Base-by-base conservation (phyloP, 495 filamentous ascomycete species). In the Chaetomium cochliodes region DNA sequence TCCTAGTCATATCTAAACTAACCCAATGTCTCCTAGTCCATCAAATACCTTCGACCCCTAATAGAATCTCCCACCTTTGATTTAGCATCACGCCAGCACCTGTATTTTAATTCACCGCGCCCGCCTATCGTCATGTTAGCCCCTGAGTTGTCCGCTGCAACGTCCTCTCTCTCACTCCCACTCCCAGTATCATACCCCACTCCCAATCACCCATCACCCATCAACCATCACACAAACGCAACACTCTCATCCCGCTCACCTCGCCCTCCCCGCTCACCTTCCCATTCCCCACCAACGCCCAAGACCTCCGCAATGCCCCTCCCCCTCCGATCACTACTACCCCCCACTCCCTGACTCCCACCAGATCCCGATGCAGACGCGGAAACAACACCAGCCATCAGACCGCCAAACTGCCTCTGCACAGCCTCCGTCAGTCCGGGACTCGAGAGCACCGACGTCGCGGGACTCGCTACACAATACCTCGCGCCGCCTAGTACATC, bases 351-450 rank as follows among this genome's bases (percentile, higher is more conserved):
- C 42, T 12, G 9, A 20, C 57, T 13, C n/a, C 57, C n/a, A n/a
- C n/a, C n/a, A n/a, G 49, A 26, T 4, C 37, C 55, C 22, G 26
- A 33, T 6, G 8, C 51, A 5, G 5, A 54, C 51, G 7, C 51
- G 5, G 52, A n/a, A 39, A 11, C 42, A 1, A 0, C 18, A 11
- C 42, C 42, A 6, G 26, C 39, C 11, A 68, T 6, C 1, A 60
- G 33, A 62, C 52, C 52, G 0, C 79, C 68, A 72, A 73, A 72
- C 69, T 80, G 66, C 67, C 70, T 66, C 62, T 74, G 58, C 58
- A 77, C 70, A 59, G 74, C 56, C 63, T 75, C 61, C 52, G 74
- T 67, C 63, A 78, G 61, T 60, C 78, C 64, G 44, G 80, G 74
- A 67, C 74, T 69, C 60, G 74, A 75, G n/a, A 63, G 49, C 22